Base-by-base conservation (phyloP, 345 rosid species). In the Gossypium sturtianum region DNA sequence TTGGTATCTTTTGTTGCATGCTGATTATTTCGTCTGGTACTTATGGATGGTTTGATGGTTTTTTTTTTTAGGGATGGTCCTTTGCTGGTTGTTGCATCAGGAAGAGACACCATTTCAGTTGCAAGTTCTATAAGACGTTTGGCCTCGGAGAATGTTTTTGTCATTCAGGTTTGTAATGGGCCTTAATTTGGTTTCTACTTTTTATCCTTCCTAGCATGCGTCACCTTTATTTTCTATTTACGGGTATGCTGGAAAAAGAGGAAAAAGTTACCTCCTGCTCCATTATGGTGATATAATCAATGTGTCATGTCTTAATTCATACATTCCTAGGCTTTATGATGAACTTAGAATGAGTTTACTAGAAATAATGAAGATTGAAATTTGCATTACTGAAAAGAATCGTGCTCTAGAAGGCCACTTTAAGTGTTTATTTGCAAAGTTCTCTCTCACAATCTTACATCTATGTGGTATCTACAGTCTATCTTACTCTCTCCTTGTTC, bases 51-150 rank as follows among this genome's bases (percentile, higher is more conserved):
- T 72, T 67, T 44, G 44, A 63, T 65, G 22, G 6, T 57, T 20
- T 80, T 61, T 20, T 80, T 61, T 19, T 79, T 75, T 23, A 93
- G 98, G 92, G 97, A 93, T 78, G 99, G 99, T 69, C 99, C 99
- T 45, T 75, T 93, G 68, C 80, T 95, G 83, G 97, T 95, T 45
- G 86, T 93, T 78, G 99, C 99, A 66, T 90, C 93, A 64, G 98
- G 99, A 59, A 88, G 98, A 85, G 99, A 95, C 80, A 93, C 99
- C 44, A 78, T 89, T 79, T 91, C 98, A 76, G 73, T 84, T 76
- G 91, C 97, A 76, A 93, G 97, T 86, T 95, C 97, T 63, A 91
- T 95, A 82, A 91, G 86, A 78, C 88, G 89, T 58, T 78, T 90
- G 65, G 99, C 99, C 60, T 87, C 96, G 47, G 90, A 93, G 68